phyloP scores from a whole-genome alignment of 75 land plant species.

The Sequoia sempervirens region DNA sequence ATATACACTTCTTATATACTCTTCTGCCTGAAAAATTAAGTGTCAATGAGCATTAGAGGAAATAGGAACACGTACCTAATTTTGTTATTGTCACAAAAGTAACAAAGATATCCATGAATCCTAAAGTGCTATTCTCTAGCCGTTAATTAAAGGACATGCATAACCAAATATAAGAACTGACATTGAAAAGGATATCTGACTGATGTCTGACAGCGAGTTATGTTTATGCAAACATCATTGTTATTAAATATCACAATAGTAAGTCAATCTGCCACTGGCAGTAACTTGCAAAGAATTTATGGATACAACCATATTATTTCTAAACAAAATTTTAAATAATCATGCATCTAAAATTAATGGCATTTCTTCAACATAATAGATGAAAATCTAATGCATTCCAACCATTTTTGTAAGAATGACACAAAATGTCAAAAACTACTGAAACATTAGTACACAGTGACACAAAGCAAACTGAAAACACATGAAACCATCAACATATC shows the following conservation, averaged over 20 bases:
- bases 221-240: not conserved
- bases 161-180: not conserved
- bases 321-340: not conserved
- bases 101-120: not conserved
- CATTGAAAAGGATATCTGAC: not conserved
- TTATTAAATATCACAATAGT: not conserved
- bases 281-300: not conserved
- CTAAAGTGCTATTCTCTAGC: not conserved
- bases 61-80: not conserved
- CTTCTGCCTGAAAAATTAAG: constrained; percentile 52
- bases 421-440: not conserved
- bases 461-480: not conserved
- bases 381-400: not conserved
- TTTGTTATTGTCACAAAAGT: not conserved
- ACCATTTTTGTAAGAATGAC: not conserved
- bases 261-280: not conserved
- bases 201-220: not conserved
- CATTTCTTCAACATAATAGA: not conserved
- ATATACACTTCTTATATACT: constrained; percentile 56
- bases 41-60: not conserved
- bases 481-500: not conserved
- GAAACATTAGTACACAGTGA: not conserved
- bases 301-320: not conserved
- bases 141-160: constrained; percentile 1
- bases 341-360: not conserved